A percentile compares a stretch with the other conserved stretches of the same genome.
Conservation (phyloP, 768 basidiomycete genomes). For the Strobilomyces confusus region DNA sequence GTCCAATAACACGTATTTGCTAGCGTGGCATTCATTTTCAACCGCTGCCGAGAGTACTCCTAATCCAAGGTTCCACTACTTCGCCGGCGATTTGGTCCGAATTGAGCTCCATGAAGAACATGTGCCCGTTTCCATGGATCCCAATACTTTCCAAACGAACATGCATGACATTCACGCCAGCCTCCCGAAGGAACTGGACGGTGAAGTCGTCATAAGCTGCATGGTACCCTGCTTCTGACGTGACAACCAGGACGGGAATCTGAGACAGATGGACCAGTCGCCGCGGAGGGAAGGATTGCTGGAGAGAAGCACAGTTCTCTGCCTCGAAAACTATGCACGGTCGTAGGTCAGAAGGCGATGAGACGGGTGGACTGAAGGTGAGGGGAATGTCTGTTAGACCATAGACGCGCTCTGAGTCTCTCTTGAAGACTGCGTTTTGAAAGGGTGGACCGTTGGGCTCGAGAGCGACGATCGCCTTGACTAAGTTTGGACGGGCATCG, state of each 20-base stretch:
- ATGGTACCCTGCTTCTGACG: conserved; percentile 49
- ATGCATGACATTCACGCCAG: conserved; percentile 43
- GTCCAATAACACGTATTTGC: background rate
- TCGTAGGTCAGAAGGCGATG: conserved; percentile 35
- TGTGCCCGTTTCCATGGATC: conserved; percentile 51
- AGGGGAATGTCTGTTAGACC: conserved; percentile 49
- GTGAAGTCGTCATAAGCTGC: conserved; percentile 46
- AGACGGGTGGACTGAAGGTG: conserved; percentile 39
- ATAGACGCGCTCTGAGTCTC: conserved; percentile 38
- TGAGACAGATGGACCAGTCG: conserved; percentile 39
- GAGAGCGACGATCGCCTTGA: conserved; percentile 46
- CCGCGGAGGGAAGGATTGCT: conserved; percentile 41
- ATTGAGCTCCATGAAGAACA: conserved; percentile 57
- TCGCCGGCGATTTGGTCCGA: conserved; percentile 38
- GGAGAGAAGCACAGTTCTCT: conserved; percentile 37
- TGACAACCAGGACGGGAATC: conserved; percentile 45
- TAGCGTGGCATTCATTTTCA: background rate
- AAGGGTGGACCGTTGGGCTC: conserved; percentile 53
- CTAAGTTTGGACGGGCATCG: conserved; percentile 40
- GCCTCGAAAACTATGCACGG: conserved; percentile 24
- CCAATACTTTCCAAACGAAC: conserved; percentile 40
- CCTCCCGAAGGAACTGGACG: conserved; percentile 40
- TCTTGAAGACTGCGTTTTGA: conserved; percentile 34
- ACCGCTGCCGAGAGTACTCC: conserved; percentile 8
- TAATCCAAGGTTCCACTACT: conserved; percentile 41